Conservation (phyloP, 1,139 yeast genomes). For the Magnusiomyces fungicola region DNA sequence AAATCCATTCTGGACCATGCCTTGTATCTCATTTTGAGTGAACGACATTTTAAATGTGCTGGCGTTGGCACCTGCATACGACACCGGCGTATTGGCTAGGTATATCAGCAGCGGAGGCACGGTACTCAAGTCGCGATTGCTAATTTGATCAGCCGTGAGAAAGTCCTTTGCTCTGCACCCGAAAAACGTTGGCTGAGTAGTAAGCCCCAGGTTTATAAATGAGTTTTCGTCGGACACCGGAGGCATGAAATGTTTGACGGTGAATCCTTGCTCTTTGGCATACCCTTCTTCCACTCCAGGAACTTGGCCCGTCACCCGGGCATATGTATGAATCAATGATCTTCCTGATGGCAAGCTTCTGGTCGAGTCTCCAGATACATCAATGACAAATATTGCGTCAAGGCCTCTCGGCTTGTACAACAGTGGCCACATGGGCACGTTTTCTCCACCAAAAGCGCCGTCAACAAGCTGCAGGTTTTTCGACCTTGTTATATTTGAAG, state of each 20-base stretch:
- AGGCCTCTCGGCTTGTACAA: conserved; percentile 61
- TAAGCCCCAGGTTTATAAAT: conserved; percentile 41
- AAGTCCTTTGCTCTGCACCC: conserved; percentile 74
- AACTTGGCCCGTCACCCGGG: conserved; percentile 75
- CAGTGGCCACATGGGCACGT: conserved; percentile 72
- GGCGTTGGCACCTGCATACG: conserved; percentile 61
- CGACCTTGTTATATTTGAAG: conserved; percentile 31
- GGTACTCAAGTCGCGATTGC: conserved; percentile 21
- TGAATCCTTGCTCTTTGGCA: conserved; percentile 40
- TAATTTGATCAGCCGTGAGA: conserved; percentile 31
- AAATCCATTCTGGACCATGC: conserved; percentile 74
- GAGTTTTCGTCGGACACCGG: conserved; percentile 36
- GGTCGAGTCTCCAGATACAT: conserved; percentile 77
- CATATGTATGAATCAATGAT: conserved; percentile 54
- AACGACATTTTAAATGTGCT: conserved; percentile 69
- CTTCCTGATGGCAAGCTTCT: conserved; percentile 52
- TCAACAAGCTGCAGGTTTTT: conserved; percentile 59
- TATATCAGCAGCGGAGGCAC: conserved; percentile 73
- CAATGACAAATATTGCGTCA: conserved; percentile 76
- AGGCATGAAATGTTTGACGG: conserved; percentile 34
- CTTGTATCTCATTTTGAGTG: conserved; percentile 49
- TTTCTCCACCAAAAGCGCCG: conserved; percentile 83
- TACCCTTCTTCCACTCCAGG: conserved; percentile 54
- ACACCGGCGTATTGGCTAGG: conserved; percentile 67
- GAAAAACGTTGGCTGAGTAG: conserved; percentile 60